Percentiles rank a stretch among this genome's conserved stretches.
These are phyloP conservation scores for Ogataea paraovalis DNA, from an alignment of 805 yeast genomes.

Conservation along the genomic window DNA sequence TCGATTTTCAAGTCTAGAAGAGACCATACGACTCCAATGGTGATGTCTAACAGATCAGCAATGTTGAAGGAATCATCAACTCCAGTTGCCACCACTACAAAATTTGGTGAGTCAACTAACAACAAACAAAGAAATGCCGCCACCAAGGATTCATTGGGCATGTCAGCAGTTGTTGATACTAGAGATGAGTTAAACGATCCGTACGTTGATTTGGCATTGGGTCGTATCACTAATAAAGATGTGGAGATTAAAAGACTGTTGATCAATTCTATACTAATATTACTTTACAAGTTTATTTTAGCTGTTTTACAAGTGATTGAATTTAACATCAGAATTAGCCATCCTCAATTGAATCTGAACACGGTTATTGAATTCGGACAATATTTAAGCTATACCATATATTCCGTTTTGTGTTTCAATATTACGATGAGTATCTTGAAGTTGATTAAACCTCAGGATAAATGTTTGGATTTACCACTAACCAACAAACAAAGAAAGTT, in stretches of 20 bases:
- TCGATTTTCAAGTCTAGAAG: constrained; percentile 23
- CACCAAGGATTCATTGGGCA: constrained; percentile 7
- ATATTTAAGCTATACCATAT: constrained; percentile 19
- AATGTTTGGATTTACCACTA: constrained; percentile 49
- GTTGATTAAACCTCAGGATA: constrained; percentile 41
- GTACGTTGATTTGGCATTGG: constrained; percentile 40
- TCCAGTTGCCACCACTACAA: not conserved
- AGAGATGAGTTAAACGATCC: constrained; percentile 30
- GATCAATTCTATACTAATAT: constrained; percentile 25
- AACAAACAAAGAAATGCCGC: constrained; percentile 1
- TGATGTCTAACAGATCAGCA: constrained; percentile 4
- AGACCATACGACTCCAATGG: constrained; percentile 6
- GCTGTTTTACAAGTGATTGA: constrained; percentile 21
- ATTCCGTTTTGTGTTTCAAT: constrained; percentile 26
- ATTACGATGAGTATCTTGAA: constrained; percentile 28
- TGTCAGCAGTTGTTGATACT: not conserved
- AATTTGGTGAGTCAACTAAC: not conserved
- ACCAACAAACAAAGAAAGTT: constrained; percentile 41
- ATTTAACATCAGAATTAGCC: constrained; percentile 10
- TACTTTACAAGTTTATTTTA: constrained; percentile 29
- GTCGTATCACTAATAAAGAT: constrained; percentile 42
- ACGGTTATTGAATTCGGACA: constrained; percentile 3
- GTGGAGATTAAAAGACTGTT: constrained; percentile 32
- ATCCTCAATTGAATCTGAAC: constrained; percentile 5
- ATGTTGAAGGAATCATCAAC: not conserved